Conservation (phyloP, 495 filamentous ascomycete species). For the Trichoderma asperelloides region DNA sequence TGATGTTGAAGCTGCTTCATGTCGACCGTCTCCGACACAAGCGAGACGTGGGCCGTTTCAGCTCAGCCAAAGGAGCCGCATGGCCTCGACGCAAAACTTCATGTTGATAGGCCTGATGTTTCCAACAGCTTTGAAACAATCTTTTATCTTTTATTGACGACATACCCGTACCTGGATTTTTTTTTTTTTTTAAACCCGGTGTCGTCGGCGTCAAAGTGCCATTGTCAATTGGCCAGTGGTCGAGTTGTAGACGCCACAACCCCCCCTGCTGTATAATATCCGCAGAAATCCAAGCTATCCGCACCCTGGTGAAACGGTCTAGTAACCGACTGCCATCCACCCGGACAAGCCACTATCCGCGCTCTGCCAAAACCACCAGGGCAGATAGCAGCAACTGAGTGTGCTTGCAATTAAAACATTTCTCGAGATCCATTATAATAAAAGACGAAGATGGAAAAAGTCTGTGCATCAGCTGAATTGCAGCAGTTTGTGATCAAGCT, state of each 20-base stretch:
- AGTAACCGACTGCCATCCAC: neutral
- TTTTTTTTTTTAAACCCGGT: too few relatives aligned
- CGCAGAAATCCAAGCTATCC: neutral
- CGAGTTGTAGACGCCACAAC: neutral
- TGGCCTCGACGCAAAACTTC: neutral
- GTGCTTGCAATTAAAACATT: neutral
- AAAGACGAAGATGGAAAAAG: neutral
- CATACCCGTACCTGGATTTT: neutral
- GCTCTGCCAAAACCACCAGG: neutral
- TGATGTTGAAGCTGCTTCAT: slow-evolving; percentile 23
- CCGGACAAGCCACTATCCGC: neutral
- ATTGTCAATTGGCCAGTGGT: neutral
- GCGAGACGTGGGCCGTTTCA: slow-evolving; percentile 26
- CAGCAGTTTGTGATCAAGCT: too few relatives aligned
- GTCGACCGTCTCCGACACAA: slow-evolving; percentile 19
- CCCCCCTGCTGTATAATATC: neutral
- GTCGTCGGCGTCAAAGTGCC: neutral
- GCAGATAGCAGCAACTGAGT: neutral
- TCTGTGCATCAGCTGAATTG: too few relatives aligned
- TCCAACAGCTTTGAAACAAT: neutral
- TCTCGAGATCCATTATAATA: neutral
- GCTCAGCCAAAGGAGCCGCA: neutral
- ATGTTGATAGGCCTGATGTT: neutral
- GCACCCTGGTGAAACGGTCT: neutral
- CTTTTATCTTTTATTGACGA: neutral